phyloP scores from a whole-genome alignment of 2,329 filamentous ascomycete species.

The Leptosphaerulina australis region DNA sequence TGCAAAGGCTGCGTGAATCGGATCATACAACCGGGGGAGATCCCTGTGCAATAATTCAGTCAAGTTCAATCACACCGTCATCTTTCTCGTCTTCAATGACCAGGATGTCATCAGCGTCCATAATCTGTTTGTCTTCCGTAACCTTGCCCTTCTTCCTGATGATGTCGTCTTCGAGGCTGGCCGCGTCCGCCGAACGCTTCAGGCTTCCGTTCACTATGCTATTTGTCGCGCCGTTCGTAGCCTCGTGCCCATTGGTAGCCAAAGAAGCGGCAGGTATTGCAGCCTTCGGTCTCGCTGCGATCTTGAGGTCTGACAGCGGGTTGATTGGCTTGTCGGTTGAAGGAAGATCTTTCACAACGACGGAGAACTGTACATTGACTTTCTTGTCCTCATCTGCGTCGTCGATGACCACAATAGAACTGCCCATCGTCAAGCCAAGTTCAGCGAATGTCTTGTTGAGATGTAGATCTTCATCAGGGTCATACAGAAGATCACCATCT shows the following conservation, averaged over 20 bases:
- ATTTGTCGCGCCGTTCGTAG: conserved; percentile 39
- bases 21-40: neutral
- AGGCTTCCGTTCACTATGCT: conserved; percentile 20
- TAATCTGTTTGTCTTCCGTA: conserved; percentile 33
- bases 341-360: conserved; percentile 61
- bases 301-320: conserved; percentile 53
- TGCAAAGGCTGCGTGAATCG: neutral
- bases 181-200: conserved; percentile 56
- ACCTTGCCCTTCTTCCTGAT: conserved; percentile 51
- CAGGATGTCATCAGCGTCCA: conserved; percentile 42
- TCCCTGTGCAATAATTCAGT: conserved; percentile 16
- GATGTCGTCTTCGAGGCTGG: conserved; percentile 46
- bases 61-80: conserved; percentile 48
- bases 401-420: conserved; percentile 82
- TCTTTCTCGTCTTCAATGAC: conserved; percentile 42
- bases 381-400: conserved; percentile 77
- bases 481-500: conserved; percentile 78
- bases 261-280: conserved; percentile 22
- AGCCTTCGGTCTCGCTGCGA: conserved; percentile 55
- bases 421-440: conserved; percentile 73
- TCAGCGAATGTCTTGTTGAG: conserved; percentile 78
- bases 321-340: conserved; percentile 62
- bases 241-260: conserved; percentile 40
- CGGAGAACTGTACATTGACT: conserved; percentile 78
- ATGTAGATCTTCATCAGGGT: conserved; percentile 87